Evolutionary conservation across 2,329 filamentous ascomycete genomes (phyloP), one percentile per base, ranked within the genome.

Genomic region (Chaetomiaceae sp.): DNA sequence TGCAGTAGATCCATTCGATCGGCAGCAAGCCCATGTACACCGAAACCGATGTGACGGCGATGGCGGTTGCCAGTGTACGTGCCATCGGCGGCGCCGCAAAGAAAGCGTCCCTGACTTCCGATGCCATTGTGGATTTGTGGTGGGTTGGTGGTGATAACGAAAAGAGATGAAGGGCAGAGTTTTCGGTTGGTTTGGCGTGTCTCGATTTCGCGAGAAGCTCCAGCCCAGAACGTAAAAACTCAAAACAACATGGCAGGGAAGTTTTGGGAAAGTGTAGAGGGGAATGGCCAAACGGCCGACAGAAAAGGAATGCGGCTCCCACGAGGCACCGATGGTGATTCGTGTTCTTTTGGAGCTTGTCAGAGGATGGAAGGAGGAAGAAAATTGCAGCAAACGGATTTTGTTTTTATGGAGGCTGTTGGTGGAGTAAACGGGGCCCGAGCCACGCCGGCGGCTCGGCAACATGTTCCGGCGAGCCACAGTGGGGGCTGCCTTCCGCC

Each of bases 11-110:
- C 65, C 76, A 75, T 46, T 67, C 65, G 11, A 69, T 66, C 50
- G 70, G 73, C 50, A 89, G 57, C 37, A 89, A 63, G 37, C 78
- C 73, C 33, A 81, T 74, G 68, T 87, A 78, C 51, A 82, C 78
- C 34, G 80, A 71, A 39, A 83, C 71, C 27, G 87, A 90, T 56
- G 83, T 75, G 36, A 77, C 67, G 59, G 89, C 77, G 48, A 85
- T 79, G 47, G 79, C 75, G 51, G 82, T 81, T 64, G 85, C 82
- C 58, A 90, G 72, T 52, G 84, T 88, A 74, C 88, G 90, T 70
- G 74, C 68, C 49, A 76, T 61, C 31, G 72, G 69, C 61, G 73
- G 74, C 55, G 69, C 62, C 53, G 64, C 67, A 68, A 70, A 73
- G 61, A 71, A 76, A 53, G 64, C 65, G 47, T 69, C 68, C 58